Evolutionary conservation across 257 asterid species (phyloP), one percentile per base, ranked within the genome.

Genomic region (Rhazya stricta): DNA sequence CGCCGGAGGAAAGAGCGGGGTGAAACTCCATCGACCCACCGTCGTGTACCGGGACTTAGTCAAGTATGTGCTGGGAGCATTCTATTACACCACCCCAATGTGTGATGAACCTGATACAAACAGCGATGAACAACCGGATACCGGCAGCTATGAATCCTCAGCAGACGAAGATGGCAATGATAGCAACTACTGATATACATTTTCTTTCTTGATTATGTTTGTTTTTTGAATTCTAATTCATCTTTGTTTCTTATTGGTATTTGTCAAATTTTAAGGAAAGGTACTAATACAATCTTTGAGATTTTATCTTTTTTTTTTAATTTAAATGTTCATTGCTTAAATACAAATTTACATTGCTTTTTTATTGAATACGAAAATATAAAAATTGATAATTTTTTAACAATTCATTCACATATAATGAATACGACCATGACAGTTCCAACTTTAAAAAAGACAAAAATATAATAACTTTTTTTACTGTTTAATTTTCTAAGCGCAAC

Each of bases 11-110:
- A 89, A 84, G 86, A 80, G 36, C 0, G 98, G 97, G 29, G 82
- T 90, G 25, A 88, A 79, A 84, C 94, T 94, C 76, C 83, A 73
- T 75, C 96, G 85, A 32, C 96, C 96, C 13, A 29, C 84, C 25
- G 67, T 83, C 75, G 84, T 90, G 69, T 94, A 91, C 77, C 79
- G 97, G 30, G 91, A 91, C 75, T 23, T 80, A 7, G 42, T 84
- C 75, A 94, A 94, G 76, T 87, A 85, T 32, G 83, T 62, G 58
- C 74, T 91, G 0, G 96, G 96, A 3, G 82, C 94, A 4, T 91
- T 94, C 84, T 94, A 89, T 70, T 91, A 90, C 82, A 89, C 98
- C 42, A 90, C 96, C 27, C 96, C 96, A 0, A 91, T 94, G 96
- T 91, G 98, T 65, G 97, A 94, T 43, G 94, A 91, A 42, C 98